Conservation (phyloP, 768 basidiomycete species). For the Psilocybe subaeruginosa region DNA sequence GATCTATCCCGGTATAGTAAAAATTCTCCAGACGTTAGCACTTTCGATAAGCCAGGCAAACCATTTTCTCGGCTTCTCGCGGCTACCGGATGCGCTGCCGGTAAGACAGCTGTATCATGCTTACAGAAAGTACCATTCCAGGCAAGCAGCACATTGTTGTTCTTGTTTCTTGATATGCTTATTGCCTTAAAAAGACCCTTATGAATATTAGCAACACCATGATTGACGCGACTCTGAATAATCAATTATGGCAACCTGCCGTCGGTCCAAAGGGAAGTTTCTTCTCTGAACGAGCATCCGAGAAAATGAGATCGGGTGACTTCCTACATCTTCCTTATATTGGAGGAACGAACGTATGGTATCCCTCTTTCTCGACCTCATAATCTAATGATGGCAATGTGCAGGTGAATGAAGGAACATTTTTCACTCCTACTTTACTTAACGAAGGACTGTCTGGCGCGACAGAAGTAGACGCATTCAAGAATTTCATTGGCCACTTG, state of each 20-base stretch:
- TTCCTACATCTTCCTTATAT: slow-evolving; percentile 58
- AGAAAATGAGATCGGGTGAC: slow-evolving; percentile 45
- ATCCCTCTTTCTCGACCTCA: background rate
- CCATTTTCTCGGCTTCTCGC: slow-evolving; percentile 50
- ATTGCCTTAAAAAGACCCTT: slow-evolving; percentile 39
- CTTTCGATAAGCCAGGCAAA: slow-evolving; percentile 54
- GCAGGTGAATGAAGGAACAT: slow-evolving; percentile 58
- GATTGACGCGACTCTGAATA: slow-evolving; percentile 47
- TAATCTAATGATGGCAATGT: background rate
- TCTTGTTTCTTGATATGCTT: background rate
- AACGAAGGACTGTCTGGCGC: slow-evolving; percentile 39
- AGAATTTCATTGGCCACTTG: slow-evolving; percentile 47
- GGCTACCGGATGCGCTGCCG: slow-evolving; percentile 47
- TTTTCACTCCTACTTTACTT: slow-evolving; percentile 41
- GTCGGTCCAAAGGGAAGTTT: slow-evolving; percentile 56
- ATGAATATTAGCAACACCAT: slow-evolving; percentile 49
- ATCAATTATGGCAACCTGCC: slow-evolving; percentile 60
- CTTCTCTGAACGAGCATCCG: slow-evolving; percentile 46
- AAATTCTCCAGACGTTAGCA: slow-evolving; percentile 46
- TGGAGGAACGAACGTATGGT: slow-evolving; percentile 56
- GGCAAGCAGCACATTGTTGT: slow-evolving; percentile 23
- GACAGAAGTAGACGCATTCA: slow-evolving; percentile 47
- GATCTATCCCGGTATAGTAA: slow-evolving; percentile 39
- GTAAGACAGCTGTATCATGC: slow-evolving; percentile 41
- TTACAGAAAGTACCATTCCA: slow-evolving; percentile 48